Evolutionary conservation across 2,329 filamentous ascomycete species (phyloP).

Genomic region (Colletotrichum sp.): DNA sequence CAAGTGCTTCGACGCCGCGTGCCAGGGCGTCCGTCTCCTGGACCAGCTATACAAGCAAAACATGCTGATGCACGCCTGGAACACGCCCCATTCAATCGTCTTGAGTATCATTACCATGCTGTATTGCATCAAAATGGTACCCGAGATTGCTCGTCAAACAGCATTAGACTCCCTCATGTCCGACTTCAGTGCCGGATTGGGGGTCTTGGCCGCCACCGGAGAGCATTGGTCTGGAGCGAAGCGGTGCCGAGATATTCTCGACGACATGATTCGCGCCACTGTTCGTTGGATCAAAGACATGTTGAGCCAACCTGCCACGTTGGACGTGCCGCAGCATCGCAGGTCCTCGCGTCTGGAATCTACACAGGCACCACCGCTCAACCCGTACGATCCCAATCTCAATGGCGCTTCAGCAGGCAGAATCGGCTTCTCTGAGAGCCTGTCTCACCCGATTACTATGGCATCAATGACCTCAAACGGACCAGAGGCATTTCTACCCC

Average conservation of each 20-base stretch:
- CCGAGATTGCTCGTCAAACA: constrained; percentile 40
- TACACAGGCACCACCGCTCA: background rate
- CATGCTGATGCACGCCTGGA: constrained; percentile 50
- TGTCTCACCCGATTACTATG: background rate
- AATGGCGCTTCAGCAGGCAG: background rate
- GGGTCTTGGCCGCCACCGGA: constrained; percentile 53
- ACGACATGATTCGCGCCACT: constrained; percentile 39
- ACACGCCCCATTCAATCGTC: constrained; percentile 52
- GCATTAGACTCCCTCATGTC: constrained; percentile 35
- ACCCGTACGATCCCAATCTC: background rate
- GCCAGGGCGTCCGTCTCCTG: constrained; percentile 43
- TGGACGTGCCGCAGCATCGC: background rate
- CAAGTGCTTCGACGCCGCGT: constrained; percentile 48
- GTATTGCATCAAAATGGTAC: constrained; percentile 53
- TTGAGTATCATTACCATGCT: constrained; percentile 54
- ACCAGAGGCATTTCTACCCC: background rate
- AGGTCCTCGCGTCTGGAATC: background rate
- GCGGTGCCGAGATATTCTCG: constrained; percentile 47
- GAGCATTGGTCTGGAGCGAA: constrained; percentile 58
- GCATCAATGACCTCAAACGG: background rate
- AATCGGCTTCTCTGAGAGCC: background rate
- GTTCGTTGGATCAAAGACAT: constrained; percentile 30
- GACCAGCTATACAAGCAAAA: constrained; percentile 48
- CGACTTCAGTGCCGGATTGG: constrained; percentile 45
- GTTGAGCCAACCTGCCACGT: background rate